A percentile compares a stretch with the other conserved stretches of the same genome.
Evolutionary conservation across 352 stramenopile species (phyloP).

Genomic region (Phytopythium montanum): DNA sequence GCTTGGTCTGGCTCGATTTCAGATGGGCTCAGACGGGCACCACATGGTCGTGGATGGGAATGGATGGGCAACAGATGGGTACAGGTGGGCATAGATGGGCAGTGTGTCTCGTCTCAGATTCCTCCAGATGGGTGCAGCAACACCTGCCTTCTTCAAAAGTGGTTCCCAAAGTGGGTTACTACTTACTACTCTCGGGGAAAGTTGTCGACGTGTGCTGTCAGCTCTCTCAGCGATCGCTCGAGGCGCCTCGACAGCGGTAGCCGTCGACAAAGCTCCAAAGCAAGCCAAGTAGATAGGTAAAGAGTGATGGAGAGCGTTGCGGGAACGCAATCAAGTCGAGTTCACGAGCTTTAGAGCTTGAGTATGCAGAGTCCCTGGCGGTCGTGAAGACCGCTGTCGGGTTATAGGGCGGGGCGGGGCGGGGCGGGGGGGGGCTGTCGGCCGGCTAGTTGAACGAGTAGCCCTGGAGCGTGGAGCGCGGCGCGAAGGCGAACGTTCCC

Average conservation of each 20-base stretch:
- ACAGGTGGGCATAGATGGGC: too few species aligned
- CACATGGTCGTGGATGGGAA: too few species aligned
- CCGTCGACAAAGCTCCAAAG: background rate
- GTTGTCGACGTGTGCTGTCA: background rate
- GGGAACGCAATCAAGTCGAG: background rate
- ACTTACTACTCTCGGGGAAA: background rate
- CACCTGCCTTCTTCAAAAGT: too few species aligned
- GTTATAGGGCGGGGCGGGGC: background rate
- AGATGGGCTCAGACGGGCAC: too few species aligned
- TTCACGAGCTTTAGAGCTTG: background rate
- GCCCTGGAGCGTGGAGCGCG: slow-evolving; percentile 59
- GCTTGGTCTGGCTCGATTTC: too few species aligned
- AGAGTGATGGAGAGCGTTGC: background rate
- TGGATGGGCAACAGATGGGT: too few species aligned
- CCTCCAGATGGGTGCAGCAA: too few species aligned
- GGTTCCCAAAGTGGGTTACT: too few species aligned
- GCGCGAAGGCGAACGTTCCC: slow-evolving; percentile 48
- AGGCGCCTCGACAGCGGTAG: background rate
- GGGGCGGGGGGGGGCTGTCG: too few species aligned
- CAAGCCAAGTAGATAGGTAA: background rate
- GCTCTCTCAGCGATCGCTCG: background rate
- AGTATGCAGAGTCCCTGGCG: background rate
- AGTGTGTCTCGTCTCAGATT: too few species aligned
- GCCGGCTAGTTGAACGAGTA: slow-evolving; percentile 52
- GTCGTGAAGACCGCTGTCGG: background rate